Base-by-base conservation (phyloP, 495 filamentous ascomycete genomes). In the Pseudevernia furfuracea region DNA sequence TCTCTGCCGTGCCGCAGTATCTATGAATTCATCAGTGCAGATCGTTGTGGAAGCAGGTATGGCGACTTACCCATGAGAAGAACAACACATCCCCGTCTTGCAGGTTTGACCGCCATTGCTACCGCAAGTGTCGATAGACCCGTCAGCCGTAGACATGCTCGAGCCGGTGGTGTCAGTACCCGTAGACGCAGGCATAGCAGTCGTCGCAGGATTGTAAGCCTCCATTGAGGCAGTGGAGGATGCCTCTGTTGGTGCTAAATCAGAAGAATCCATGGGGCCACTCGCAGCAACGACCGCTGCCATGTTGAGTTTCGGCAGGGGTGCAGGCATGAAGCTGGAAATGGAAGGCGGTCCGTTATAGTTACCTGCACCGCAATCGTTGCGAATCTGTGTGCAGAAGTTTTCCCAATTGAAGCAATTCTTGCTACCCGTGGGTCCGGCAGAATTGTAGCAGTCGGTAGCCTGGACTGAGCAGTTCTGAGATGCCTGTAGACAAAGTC, bases 381-480 rank as follows among this genome's bases (percentile, higher is more conserved):
- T 65, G 53, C 78, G 71, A 49, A 88, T 76, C 6, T 46, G 74
- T 15, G 78, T 70, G 73, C 89, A 91, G 69, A 85, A 86, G 4
- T 70, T 60, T 63, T 84, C 78, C 84, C 83, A 90, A 14, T 77
- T 72, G 12, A 75, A 68, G 71, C 89, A 92, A 58, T 79, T 78
- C 6, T 70, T 71, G 55, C 74, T 67, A 15, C 88, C 88, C 0
- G 84, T 84, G 14, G 84, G 80, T 5, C 80, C 81, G 1, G 85
- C 79, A 9, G 70, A 71, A 30, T 77, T 68, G 69, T 82, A 89
- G 76, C 89, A 91, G 12, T 34, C 66, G 0, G 76, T 68, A 28
- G 70, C 70, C 75, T 91, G 87, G 49, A 69, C 63, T 74, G 76
- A 91, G 77, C 87, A 88, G 37, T 80, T 71, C 55, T 76, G 66